These are phyloP conservation scores for Pneumocystis sp. DNA, from an alignment of 1,139 yeast species.

Conservation along the genomic window DNA sequence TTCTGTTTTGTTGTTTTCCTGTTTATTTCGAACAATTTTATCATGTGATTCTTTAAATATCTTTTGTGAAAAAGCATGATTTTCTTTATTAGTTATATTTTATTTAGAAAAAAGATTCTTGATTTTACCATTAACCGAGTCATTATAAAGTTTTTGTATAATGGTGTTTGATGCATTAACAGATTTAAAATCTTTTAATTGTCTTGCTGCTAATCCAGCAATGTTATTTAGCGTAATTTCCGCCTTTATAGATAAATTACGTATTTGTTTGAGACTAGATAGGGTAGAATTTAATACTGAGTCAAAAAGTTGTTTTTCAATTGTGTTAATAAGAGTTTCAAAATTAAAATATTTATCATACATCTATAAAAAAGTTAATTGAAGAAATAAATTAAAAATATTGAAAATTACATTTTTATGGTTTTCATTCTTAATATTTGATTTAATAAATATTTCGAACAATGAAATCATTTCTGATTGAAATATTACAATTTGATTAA, in stretches of 20 bases:
- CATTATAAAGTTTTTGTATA: not conserved
- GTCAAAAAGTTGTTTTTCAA: not conserved
- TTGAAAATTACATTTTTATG: not conserved
- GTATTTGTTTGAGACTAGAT: not conserved
- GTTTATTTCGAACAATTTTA: not conserved
- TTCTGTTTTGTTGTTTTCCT: not conserved
- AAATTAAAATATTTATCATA: not conserved
- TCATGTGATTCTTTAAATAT: not conserved
- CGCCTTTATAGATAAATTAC: not conserved
- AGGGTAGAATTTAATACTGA: not conserved
- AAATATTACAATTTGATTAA: not conserved
- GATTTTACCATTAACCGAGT: not conserved
- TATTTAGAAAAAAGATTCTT: not conserved
- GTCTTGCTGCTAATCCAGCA: not conserved
- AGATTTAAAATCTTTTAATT: not conserved
- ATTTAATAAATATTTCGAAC: not conserved
- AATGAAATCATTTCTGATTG: not conserved
- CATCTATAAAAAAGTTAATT: not conserved
- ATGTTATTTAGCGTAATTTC: not conserved
- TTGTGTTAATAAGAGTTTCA: not conserved
- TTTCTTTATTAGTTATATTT: not conserved
- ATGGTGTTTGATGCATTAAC: not conserved
- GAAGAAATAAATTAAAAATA: not conserved
- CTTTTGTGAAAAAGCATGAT: not conserved
- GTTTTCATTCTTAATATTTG: not conserved